phyloP scores from a whole-genome alignment of 2,329 filamentous ascomycete species.

The Calonectria crousiana region DNA sequence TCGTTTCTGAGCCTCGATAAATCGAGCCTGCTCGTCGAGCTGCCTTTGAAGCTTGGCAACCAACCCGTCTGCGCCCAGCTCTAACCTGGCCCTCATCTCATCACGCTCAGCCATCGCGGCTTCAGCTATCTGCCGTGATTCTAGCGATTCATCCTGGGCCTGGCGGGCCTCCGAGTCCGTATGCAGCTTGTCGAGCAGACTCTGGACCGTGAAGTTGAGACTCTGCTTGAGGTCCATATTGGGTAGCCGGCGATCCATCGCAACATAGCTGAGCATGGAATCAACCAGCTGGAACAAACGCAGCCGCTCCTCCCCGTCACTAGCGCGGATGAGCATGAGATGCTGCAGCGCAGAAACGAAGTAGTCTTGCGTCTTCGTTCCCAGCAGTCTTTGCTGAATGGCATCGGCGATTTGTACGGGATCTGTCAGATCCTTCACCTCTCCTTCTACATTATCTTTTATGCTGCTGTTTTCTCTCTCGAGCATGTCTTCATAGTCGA shows the following conservation, averaged over 20 bases:
- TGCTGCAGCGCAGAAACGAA: conserved; percentile 97
- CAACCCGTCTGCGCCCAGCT: conserved; percentile 91
- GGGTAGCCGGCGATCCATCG: conserved; percentile 94
- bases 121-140: conserved; percentile 92
- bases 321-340: conserved; percentile 90
- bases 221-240: conserved; percentile 99
- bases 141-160: conserved; percentile 90
- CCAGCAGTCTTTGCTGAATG: conserved; percentile 86
- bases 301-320: conserved; percentile 90
- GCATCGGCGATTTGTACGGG: conserved; percentile 94
- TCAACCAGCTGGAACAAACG: conserved; percentile 98
- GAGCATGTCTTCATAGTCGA: conserved; percentile 97
- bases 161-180: conserved; percentile 95
- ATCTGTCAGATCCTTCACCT: conserved; percentile 92
- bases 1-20: conserved; percentile 89
- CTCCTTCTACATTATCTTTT: conserved; percentile 87
- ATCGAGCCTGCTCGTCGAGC: conserved; percentile 89
- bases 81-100: conserved; percentile 90
- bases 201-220: conserved; percentile 97
- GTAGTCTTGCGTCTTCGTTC: conserved; percentile 91
- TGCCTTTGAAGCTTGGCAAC: conserved; percentile 94
- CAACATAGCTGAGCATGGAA: conserved; percentile 98
- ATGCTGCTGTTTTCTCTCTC: conserved; percentile 92
- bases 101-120: conserved; percentile 96
- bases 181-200: conserved; percentile 92